phyloP scores from a whole-genome alignment of 2,329 filamentous ascomycete genomes.

The Pezicula neosporulosa region DNA sequence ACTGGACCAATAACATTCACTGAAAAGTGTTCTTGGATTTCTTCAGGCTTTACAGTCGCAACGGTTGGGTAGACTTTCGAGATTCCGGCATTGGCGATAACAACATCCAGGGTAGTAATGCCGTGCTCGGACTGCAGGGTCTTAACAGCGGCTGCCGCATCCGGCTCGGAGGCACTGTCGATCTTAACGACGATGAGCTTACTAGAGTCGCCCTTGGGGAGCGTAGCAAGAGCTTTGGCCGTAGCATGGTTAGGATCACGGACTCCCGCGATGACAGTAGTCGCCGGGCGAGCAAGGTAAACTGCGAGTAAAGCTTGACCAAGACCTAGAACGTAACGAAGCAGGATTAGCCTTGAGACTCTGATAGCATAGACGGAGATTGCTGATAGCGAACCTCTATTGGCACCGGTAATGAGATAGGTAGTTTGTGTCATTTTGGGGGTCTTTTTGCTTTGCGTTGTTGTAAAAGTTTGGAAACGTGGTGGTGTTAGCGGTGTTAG shows the following conservation, averaged over 20 bases:
- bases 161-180: conserved; percentile 33
- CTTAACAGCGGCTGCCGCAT: conserved; percentile 30
- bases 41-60: conserved; percentile 29
- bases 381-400: conserved; percentile 23
- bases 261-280: conserved; percentile 29
- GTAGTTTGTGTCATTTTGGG: conserved; percentile 6
- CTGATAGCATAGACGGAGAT: not conserved
- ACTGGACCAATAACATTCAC: conserved; percentile 41
- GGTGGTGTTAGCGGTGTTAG: too few relatives aligned
- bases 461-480: too few relatives aligned
- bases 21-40: conserved; percentile 34
- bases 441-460: too few relatives aligned
- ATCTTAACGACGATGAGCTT: conserved; percentile 38
- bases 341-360: too few relatives aligned
- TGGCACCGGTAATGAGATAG: conserved; percentile 35
- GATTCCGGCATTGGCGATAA: conserved; percentile 51
- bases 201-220: conserved; percentile 33
- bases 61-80: conserved; percentile 28
- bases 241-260: conserved; percentile 28
- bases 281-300: conserved; percentile 10
- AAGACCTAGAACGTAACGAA: conserved; percentile 16
- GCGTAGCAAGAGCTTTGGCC: conserved; percentile 26
- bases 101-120: conserved; percentile 42
- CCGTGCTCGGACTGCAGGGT: conserved; percentile 26
- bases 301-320: conserved; percentile 28